Percentiles rank a stretch among this genome's conserved stretches.
Evolutionary conservation across 441 rosid genomes (phyloP).

Genomic region (Gossypium trilobum): DNA sequence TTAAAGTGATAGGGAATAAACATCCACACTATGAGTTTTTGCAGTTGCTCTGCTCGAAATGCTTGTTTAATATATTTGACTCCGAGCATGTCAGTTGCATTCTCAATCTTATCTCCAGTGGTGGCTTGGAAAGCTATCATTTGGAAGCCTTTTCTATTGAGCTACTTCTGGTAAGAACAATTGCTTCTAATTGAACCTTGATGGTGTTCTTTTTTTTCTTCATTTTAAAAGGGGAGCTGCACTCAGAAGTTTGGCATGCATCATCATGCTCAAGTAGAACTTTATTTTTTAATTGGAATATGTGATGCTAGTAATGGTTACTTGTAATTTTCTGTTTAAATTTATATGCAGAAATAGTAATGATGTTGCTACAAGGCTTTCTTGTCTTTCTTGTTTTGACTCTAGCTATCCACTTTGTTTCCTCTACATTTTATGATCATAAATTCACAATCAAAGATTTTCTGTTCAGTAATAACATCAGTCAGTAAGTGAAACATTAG

Average conservation of each 20-base stretch:
- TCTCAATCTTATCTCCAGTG: constrained; percentile 44
- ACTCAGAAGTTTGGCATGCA: neutral
- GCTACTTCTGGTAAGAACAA: constrained; percentile 68
- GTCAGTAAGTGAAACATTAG: neutral
- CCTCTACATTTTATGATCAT: neutral
- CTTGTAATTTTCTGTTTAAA: neutral
- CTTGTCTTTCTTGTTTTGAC: neutral
- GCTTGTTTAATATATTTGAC: constrained; percentile 61
- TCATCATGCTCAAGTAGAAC: neutral
- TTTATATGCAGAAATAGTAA: neutral
- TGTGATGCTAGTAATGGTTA: neutral
- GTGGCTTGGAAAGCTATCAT: constrained; percentile 26
- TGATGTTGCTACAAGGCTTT: neutral
- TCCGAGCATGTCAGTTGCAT: constrained; percentile 57
- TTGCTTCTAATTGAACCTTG: neutral
- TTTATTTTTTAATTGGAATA: neutral
- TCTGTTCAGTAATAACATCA: neutral
- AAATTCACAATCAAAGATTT: neutral
- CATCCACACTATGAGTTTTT: constrained; percentile 67
- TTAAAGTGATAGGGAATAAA: constrained; percentile 55
- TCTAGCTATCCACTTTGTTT: neutral
- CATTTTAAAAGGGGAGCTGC: constrained; percentile 11
- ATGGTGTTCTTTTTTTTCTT: neutral
- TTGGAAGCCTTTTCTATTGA: constrained; percentile 46
- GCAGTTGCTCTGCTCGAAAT: constrained; percentile 51